A percentile compares a stretch with the other conserved stretches of the same genome.
Conservation (phyloP, 768 basidiomycete species). For the Hericium erinaceus region DNA sequence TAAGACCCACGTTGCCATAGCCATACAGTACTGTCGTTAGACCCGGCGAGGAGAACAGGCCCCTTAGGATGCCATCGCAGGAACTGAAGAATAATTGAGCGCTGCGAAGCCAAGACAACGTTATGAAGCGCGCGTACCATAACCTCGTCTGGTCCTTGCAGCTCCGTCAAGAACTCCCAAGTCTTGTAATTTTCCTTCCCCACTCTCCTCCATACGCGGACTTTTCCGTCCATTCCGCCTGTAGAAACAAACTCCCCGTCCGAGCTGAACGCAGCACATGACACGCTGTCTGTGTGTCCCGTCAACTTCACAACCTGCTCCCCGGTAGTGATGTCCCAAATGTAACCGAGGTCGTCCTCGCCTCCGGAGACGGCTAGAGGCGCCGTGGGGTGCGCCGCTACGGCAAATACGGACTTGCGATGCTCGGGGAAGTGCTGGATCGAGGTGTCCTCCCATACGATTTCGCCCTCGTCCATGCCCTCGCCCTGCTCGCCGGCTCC, state of each 20-base stretch:
- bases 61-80: constrained; percentile 96
- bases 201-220: constrained; percentile 85
- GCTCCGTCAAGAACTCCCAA: constrained; percentile 93
- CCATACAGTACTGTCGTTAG: constrained; percentile 92
- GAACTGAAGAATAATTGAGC: constrained; percentile 43
- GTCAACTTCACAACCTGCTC: constrained; percentile 76
- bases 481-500: constrained; percentile 16
- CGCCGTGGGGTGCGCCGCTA: constrained; percentile 76
- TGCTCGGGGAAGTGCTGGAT: constrained; percentile 66
- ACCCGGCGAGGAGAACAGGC: constrained; percentile 77
- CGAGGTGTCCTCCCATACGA: constrained; percentile 46
- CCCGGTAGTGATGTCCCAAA: constrained; percentile 84
- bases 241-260: constrained; percentile 94
- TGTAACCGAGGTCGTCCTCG: constrained; percentile 89
- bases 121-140: constrained; percentile 43
- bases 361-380: constrained; percentile 87
- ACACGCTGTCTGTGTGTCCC: constrained; percentile 91
- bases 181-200: constrained; percentile 60
- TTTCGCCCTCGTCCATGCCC: constrained; percentile 15
- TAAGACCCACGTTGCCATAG: constrained; percentile 83
- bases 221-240: constrained; percentile 96
- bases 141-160: constrained; percentile 94
- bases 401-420: constrained; percentile 69
- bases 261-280: constrained; percentile 62
- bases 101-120: too few species aligned